Evolutionary conservation across 495 filamentous ascomycete species (phyloP).

Genomic region (Lophium mytilinum): DNA sequence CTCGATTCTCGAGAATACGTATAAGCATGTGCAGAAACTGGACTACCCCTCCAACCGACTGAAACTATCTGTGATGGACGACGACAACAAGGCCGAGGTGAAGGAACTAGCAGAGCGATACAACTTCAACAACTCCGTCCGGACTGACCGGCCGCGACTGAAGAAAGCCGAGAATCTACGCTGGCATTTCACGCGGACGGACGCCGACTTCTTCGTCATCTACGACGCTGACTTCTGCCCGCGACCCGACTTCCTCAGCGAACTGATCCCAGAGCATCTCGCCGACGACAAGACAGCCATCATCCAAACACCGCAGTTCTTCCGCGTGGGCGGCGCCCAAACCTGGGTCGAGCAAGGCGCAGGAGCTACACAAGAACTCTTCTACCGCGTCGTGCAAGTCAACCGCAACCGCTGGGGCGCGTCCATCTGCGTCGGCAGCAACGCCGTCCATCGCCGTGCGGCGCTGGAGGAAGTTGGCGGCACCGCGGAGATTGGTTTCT

Average conservation of each 20-base stretch:
- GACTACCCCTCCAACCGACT: conserved; percentile 21
- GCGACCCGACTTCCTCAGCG: conserved; percentile 26
- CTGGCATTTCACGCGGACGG: conserved; percentile 24
- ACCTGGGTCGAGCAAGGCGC: conserved; percentile 31
- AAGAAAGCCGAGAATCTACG: conserved; percentile 31
- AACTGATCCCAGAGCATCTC: conserved; percentile 23
- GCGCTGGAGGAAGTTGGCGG: conserved; percentile 26
- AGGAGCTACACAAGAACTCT: conserved; percentile 21
- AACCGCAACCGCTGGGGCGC: conserved; percentile 28
- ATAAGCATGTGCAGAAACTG: conserved; percentile 22
- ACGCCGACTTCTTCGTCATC: conserved; percentile 27
- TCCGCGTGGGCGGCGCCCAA: conserved; percentile 20
- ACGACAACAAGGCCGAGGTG: conserved; percentile 22
- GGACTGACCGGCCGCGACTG: conserved; percentile 24
- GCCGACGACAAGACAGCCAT: conserved; percentile 24
- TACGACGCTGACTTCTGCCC: conserved; percentile 32
- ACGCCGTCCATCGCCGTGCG: conserved; percentile 27
- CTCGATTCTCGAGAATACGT: conserved; percentile 28
- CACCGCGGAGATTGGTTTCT: conserved; percentile 22
- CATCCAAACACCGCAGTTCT: conserved; percentile 29
- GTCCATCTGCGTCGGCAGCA: conserved; percentile 27
- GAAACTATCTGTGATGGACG: conserved; percentile 26
- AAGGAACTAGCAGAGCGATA: conserved; percentile 20
- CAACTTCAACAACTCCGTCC: conserved; percentile 23
- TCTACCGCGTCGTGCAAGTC: conserved; percentile 27